Evolutionary conservation across 192 early-diverging fungal genomes (phyloP).

Genomic region (Spizellomyces punctatus): DNA sequence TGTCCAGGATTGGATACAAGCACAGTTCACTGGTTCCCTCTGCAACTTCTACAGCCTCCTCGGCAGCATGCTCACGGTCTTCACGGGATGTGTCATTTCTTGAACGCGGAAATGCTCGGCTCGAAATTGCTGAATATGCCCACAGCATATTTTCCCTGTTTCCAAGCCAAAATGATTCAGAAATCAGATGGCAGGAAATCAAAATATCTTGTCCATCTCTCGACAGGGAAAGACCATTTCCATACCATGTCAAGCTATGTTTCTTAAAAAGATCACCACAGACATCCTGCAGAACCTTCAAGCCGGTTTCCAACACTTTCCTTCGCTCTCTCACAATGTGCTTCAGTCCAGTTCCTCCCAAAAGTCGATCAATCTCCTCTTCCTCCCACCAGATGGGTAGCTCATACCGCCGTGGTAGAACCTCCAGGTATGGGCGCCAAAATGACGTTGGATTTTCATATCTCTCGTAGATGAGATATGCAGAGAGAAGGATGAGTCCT

Average conservation of each 20-base stretch:
- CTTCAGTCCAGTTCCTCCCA: slow-evolving; percentile 41
- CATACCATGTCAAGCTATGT: slow-evolving; percentile 10
- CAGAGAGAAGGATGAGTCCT: slow-evolving; percentile 37
- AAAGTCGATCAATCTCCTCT: slow-evolving; percentile 26
- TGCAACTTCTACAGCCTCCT: slow-evolving; percentile 17
- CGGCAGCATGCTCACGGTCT: slow-evolving; percentile 19
- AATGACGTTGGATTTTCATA: slow-evolving; percentile 34
- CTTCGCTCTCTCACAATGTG: slow-evolving; percentile 38
- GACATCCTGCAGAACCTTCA: slow-evolving; percentile 26
- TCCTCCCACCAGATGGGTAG: slow-evolving; percentile 49
- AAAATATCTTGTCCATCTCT: no score
- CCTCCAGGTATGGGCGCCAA: slow-evolving; percentile 44
- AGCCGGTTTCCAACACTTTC: slow-evolving; percentile 28
- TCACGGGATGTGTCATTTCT: slow-evolving; percentile 11
- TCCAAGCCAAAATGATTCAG: neutral
- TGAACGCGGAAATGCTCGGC: slow-evolving; percentile 46
- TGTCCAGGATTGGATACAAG: slow-evolving; percentile 53
- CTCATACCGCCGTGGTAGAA: slow-evolving; percentile 39
- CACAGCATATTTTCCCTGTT: slow-evolving; percentile 37
- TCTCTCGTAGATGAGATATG: slow-evolving; percentile 44
- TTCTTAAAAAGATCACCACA: slow-evolving; percentile 24
- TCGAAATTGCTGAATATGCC: slow-evolving; percentile 49
- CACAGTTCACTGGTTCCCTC: slow-evolving; percentile 43
- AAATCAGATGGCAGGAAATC: no score
- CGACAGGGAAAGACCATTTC: no score